phyloP scores from a whole-genome alignment of 345 rosid species.

The Diplotaxis tenuifolia region DNA sequence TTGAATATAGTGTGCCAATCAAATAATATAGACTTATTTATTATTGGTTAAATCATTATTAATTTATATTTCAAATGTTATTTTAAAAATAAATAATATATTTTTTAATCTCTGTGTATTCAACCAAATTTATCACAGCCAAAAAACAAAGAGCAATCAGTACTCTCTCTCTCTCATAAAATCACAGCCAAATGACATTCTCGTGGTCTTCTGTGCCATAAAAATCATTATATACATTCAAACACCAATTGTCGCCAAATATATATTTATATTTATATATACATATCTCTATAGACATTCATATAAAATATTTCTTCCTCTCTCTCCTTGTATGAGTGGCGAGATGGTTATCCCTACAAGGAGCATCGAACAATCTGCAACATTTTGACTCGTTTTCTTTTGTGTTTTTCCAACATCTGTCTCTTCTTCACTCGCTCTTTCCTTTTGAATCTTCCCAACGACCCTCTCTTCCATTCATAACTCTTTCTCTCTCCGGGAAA shows the following conservation, averaged over 20 bases:
- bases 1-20: no score
- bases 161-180: slow-evolving; percentile 17
- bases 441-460: slow-evolving; percentile 16
- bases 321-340: slow-evolving; percentile 35
- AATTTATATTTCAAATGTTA: no score
- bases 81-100: no score
- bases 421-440: slow-evolving; percentile 30
- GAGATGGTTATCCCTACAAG: slow-evolving; percentile 36
- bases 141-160: no score
- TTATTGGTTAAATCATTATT: no score
- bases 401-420: slow-evolving; percentile 35
- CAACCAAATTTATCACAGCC: no score
- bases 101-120: no score
- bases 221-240: slow-evolving; percentile 30
- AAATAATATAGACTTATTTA: no score
- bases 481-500: slow-evolving; percentile 24
- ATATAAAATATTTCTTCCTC: slow-evolving; percentile 13
- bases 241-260: slow-evolving; percentile 34
- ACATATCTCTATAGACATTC: background rate
- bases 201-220: slow-evolving; percentile 42
- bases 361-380: slow-evolving; percentile 37
- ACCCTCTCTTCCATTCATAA: slow-evolving; percentile 15
- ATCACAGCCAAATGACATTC: slow-evolving; percentile 29
- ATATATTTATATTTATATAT: background rate
- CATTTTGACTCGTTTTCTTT: slow-evolving; percentile 33